Evolutionary conservation across 306 rosid species (phyloP), one percentile per base, ranked within the genome.

Genomic region (Lagenaria siceraria): DNA sequence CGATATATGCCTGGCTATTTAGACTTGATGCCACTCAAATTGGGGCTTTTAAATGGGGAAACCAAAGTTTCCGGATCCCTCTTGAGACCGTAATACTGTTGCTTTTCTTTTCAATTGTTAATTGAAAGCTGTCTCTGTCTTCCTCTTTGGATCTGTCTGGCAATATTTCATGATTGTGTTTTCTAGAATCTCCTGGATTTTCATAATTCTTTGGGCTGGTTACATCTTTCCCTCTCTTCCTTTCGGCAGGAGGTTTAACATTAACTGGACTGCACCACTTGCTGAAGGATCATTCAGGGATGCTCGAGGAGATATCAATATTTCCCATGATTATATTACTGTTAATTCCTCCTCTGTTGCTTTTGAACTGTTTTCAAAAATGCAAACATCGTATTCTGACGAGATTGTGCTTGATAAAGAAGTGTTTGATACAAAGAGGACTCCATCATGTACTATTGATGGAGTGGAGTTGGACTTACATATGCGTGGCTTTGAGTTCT

Each of bases 271-370:
- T 68, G 98, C 97, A 59, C 89, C 91, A 70, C 83, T 81, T 72
- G 96, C 96, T 9, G 97, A 90, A 83, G 97, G 97, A 70, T 88
- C 98, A 58, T 89, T 95, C 18, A 83, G 85, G 35, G 93, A 90
- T 86, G 96, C 96, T 81, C 92, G 97, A 76, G 98, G 98, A 89
- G 93, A 92, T 80, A 87, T 95, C 84, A 79, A 90, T 80, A 86
- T 95, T 74, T 88, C 96, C 10, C 92, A 90, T 19, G 91, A 95
- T 80, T 88, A 81, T 63, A 60, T 91, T 46, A 79, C 69, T 49
- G 82, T 92, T 79, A 84, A 77, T 85, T 95, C 96, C 78, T 85
- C 98, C 77, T 92, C 98, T 69, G 85, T 86, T 82, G 97, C 96
- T 77, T 89, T 95, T 81, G 98, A 92, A 66, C 85, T 95, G 85